These are phyloP conservation scores for Solanum hybrid DNA, from an alignment of 305 asterid species.

Conservation along the genomic window DNA sequence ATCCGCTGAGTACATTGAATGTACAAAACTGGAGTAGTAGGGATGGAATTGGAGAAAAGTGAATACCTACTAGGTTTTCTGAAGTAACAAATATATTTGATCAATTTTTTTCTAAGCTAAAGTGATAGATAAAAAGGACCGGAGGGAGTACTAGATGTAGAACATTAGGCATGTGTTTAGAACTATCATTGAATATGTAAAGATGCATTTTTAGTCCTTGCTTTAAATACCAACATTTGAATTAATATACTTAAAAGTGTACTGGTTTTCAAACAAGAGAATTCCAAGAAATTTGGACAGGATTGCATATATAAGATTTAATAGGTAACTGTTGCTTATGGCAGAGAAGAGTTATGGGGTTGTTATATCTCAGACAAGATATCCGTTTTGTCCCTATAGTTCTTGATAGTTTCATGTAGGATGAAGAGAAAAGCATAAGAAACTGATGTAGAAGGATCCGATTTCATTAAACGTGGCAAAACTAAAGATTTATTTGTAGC, in stretches of 20 bases:
- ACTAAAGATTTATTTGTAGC: background rate
- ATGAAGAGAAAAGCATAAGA: background rate
- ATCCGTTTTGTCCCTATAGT: background rate
- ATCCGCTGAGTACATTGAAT: background rate
- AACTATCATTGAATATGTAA: background rate
- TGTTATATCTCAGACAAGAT: background rate
- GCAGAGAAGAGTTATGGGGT: background rate
- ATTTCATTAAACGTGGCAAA: background rate
- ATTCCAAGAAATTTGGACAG: background rate
- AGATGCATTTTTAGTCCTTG: background rate
- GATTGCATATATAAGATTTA: background rate
- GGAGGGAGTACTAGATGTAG: background rate
- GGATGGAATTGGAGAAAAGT: background rate
- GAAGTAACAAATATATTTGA: background rate
- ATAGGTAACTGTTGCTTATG: background rate
- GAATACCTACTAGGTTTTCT: background rate
- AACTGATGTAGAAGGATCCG: background rate
- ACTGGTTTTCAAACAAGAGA: background rate
- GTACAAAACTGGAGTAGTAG: background rate
- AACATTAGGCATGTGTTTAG: background rate
- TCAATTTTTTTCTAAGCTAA: background rate
- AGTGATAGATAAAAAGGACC: background rate
- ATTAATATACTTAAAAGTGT: background rate
- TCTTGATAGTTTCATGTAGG: background rate
- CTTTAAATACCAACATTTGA: background rate